Conservation (phyloP, 768 basidiomycete species). For the Leccinum disarticulatum region DNA sequence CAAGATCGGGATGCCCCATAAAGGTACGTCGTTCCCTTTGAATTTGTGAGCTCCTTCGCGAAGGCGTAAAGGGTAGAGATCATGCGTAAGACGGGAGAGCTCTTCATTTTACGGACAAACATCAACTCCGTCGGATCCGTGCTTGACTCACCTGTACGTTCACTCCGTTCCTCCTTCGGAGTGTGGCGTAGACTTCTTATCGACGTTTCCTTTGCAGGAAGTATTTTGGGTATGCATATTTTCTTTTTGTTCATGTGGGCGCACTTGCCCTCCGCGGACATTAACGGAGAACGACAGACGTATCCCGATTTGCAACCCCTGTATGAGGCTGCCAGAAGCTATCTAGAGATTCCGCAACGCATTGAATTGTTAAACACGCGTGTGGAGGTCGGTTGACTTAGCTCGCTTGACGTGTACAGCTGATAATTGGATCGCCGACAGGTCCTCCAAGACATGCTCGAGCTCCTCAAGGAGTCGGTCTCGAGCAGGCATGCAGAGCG, state of each 20-base stretch:
- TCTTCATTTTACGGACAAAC: conserved; percentile 91
- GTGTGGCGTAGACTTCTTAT: not conserved
- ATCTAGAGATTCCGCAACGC: conserved; percentile 92
- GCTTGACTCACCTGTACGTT: conserved; percentile 87
- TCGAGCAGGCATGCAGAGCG: conserved; percentile 88
- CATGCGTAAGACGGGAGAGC: conserved; percentile 95
- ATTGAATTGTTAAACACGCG: conserved; percentile 91
- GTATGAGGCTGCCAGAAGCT: conserved; percentile 90
- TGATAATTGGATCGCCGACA: conserved; percentile 29
- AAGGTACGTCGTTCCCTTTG: conserved; percentile 45
- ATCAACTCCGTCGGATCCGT: conserved; percentile 96
- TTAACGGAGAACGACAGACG: conserved; percentile 50
- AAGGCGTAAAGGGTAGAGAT: conserved; percentile 58
- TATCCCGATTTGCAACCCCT: conserved; percentile 94
- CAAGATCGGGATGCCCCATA: conserved; percentile 88
- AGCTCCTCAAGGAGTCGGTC: conserved; percentile 91
- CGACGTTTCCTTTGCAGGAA: conserved; percentile 50
- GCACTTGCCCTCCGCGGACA: conserved; percentile 15
- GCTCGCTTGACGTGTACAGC: not conserved
- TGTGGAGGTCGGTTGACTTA: conserved; percentile 66
- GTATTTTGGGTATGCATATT: conserved; percentile 82
- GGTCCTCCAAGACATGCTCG: conserved; percentile 97
- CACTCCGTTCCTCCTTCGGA: not conserved
- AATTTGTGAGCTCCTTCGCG: conserved; percentile 8
- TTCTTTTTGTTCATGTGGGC: not conserved